Evolutionary conservation across 2,329 filamentous ascomycete genomes (phyloP).

Genomic region (Fusarium sp.): DNA sequence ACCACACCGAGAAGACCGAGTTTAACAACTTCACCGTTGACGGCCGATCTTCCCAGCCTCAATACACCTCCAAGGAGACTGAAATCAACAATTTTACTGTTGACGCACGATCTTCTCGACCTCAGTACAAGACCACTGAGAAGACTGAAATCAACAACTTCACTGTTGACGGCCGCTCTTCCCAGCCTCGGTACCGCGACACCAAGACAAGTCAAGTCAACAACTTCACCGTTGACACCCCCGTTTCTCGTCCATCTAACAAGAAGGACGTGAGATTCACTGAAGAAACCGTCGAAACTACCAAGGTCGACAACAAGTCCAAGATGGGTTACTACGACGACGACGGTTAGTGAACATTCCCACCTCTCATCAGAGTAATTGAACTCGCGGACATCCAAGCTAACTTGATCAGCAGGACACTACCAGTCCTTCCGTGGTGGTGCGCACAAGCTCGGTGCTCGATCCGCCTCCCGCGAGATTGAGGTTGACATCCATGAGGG

Average conservation of each 20-base stretch:
- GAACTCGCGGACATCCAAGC: constrained; percentile 19
- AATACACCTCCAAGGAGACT: constrained; percentile 39
- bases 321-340: constrained; percentile 76
- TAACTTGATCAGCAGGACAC: constrained; percentile 57
- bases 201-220: constrained; percentile 38
- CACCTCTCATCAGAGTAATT: background rate
- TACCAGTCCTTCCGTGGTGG: constrained; percentile 69
- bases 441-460: constrained; percentile 66
- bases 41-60: constrained; percentile 27
- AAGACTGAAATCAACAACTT: constrained; percentile 46
- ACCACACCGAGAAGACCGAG: constrained; percentile 32
- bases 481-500: constrained; percentile 57
- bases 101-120: constrained; percentile 38
- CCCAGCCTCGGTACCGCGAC: constrained; percentile 35
- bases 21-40: constrained; percentile 35
- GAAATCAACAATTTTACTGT: constrained; percentile 47
- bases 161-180: constrained; percentile 44
- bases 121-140: constrained; percentile 28
- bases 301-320: constrained; percentile 57
- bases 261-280: constrained; percentile 68
- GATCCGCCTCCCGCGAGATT: constrained; percentile 61
- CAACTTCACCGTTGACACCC: constrained; percentile 48
- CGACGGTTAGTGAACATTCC: constrained; percentile 59
- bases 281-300: constrained; percentile 74
- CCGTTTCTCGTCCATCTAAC: constrained; percentile 58